Percentiles rank a stretch among this genome's conserved stretches.
These are phyloP conservation scores for Spiromastix sp. DNA, from an alignment of 2,329 filamentous ascomycete species.

Conservation along the genomic window DNA sequence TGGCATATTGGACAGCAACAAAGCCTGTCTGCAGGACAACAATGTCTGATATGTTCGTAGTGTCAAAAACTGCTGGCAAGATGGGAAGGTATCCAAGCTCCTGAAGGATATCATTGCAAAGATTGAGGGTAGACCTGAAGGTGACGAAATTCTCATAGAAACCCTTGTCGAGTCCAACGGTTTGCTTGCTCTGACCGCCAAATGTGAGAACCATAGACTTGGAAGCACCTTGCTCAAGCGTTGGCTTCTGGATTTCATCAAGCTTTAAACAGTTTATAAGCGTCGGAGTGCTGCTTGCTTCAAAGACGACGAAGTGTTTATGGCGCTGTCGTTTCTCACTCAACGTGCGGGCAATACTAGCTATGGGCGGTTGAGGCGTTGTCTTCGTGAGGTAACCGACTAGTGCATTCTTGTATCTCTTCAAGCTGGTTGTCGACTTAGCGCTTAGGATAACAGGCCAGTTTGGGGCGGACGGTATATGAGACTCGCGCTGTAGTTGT, in stretches of 20 bases:
- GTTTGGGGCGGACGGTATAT: no score
- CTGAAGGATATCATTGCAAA: slow-evolving; percentile 21
- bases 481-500: no score
- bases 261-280: slow-evolving; percentile 15
- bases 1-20: slow-evolving; percentile 30
- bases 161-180: slow-evolving; percentile 17
- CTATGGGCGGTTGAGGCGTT: no score
- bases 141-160: slow-evolving; percentile 18
- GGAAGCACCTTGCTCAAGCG: slow-evolving; percentile 1
- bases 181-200: slow-evolving; percentile 26
- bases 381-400: no score
- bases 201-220: slow-evolving; percentile 26
- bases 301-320: no score
- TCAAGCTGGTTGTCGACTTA: no score
- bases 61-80: slow-evolving; percentile 16
- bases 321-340: no score
- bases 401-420: no score
- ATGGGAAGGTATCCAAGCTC: slow-evolving; percentile 21
- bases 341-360: no score
- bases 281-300: slow-evolving; percentile 9
- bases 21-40: slow-evolving; percentile 26
- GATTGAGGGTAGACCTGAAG: slow-evolving; percentile 24
- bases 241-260: slow-evolving; percentile 7
- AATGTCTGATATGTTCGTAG: no score
- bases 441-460: no score